These are phyloP conservation scores for Solidago caesia DNA, from an alignment of 129 eudicot genomes.

Conservation along the genomic window DNA sequence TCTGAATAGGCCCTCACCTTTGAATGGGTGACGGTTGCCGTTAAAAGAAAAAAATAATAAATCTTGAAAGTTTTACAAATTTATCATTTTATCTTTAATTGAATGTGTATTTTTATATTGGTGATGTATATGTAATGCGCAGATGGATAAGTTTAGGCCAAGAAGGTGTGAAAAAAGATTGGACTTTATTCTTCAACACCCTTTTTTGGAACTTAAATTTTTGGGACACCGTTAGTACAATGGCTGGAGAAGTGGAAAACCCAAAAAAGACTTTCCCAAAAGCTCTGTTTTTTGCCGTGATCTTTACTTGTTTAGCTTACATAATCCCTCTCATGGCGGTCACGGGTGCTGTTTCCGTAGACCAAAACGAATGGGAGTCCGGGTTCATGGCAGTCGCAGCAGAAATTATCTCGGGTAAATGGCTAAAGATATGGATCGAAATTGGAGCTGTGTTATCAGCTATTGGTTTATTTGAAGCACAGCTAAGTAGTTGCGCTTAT, in stretches of 20 bases:
- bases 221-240: conserved; percentile 61
- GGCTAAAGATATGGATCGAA: conserved; percentile 61
- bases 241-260: conserved; percentile 63
- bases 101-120: not conserved
- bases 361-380: conserved; percentile 47
- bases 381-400: conserved; percentile 59
- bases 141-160: conserved; percentile 53
- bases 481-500: conserved; percentile 49
- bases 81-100: too few relatives aligned
- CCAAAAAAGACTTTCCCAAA: conserved; percentile 46
- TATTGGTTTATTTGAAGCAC: conserved; percentile 50
- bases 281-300: conserved; percentile 44
- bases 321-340: conserved; percentile 56
- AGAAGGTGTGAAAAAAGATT: conserved; percentile 43
- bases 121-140: not conserved
- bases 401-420: conserved; percentile 41
- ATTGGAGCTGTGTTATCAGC: conserved; percentile 57
- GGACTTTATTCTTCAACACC: conserved; percentile 48
- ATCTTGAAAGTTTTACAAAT: too few relatives aligned
- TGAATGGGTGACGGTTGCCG: too few relatives aligned
- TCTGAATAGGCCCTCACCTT: too few relatives aligned
- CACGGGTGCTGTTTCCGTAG: conserved; percentile 41
- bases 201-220: conserved; percentile 59
- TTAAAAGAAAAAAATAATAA: too few relatives aligned
- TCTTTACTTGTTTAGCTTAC: conserved; percentile 53